These are phyloP conservation scores for Macaranga tanarius DNA, from an alignment of 441 rosid species.

Conservation along the genomic window DNA sequence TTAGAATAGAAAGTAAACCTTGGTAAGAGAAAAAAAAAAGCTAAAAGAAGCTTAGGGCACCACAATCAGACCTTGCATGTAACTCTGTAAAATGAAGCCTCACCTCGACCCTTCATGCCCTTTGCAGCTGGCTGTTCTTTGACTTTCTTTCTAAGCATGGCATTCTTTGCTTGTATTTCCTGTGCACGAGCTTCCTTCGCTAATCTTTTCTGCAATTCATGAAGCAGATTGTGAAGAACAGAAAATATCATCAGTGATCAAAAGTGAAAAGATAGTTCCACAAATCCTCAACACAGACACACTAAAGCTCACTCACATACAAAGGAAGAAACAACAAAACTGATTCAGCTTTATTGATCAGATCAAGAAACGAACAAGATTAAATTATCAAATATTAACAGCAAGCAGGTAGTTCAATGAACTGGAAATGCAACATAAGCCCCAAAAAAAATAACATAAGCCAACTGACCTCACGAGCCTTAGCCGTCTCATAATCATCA, in stretches of 20 bases:
- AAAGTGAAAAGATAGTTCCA: background rate
- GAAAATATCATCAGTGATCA: constrained; percentile 5
- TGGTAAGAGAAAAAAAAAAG: background rate
- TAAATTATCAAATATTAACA: background rate
- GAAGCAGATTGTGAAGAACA: constrained; percentile 6
- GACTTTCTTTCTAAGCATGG: constrained; percentile 70
- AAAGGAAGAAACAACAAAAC: background rate
- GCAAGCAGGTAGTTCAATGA: background rate
- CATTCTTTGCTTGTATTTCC: constrained; percentile 84
- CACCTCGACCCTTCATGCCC: constrained; percentile 81
- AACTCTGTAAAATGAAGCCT: constrained; percentile 91
- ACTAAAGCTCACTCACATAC: background rate
- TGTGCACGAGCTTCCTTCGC: constrained; percentile 85
- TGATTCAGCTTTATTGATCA: constrained; percentile 3
- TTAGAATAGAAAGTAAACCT: constrained; percentile 13
- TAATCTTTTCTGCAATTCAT: constrained; percentile 70
- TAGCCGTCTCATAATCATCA: constrained; percentile 89
- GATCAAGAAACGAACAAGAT: background rate
- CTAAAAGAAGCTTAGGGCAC: constrained; percentile 13
- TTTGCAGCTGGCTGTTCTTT: constrained; percentile 69
- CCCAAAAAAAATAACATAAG: background rate
- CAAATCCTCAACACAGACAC: background rate
- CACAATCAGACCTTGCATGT: constrained; percentile 79
- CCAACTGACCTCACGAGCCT: constrained; percentile 82
- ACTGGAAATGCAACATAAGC: background rate